A percentile compares a stretch with the other conserved stretches of the same genome.
Conservation (phyloP, 768 basidiomycete genomes). For the Lyophyllum semitale region DNA sequence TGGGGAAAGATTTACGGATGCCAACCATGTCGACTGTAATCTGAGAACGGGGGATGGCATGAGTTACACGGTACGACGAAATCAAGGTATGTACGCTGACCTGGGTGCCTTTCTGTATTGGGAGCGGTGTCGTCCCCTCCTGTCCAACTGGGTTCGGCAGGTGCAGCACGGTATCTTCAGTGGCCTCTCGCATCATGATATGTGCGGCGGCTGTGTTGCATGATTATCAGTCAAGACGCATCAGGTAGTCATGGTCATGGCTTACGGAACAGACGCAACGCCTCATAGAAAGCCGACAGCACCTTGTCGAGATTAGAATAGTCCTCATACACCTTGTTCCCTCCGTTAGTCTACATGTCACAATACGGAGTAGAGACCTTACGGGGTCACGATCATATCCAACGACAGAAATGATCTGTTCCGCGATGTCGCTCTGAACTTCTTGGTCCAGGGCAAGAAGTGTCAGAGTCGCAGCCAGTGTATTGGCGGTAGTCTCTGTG, state of each 20-base stretch:
- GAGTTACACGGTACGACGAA: not conserved
- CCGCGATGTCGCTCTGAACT: conserved; percentile 41
- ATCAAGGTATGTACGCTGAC: conserved; percentile 18
- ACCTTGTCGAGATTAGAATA: conserved; percentile 44
- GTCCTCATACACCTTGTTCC: conserved; percentile 36
- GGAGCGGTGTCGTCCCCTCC: conserved; percentile 34
- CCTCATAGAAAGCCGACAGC: conserved; percentile 42
- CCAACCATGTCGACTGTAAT: conserved; percentile 51
- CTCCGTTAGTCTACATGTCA: not conserved
- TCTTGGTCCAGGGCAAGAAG: conserved; percentile 42
- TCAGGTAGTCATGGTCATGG: not conserved
- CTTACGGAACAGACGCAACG: conserved; percentile 45
- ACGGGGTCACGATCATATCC: conserved; percentile 35
- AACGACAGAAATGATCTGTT: conserved; percentile 38
- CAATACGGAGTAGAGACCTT: not conserved
- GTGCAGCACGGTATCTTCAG: conserved; percentile 38
- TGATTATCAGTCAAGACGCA: not conserved
- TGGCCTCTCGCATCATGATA: conserved; percentile 39
- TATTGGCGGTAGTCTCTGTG: conserved; percentile 46
- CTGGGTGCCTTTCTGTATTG: conserved; percentile 40
- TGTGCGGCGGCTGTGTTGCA: conserved; percentile 33
- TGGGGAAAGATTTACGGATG: conserved; percentile 37
- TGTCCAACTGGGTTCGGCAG: conserved; percentile 38
- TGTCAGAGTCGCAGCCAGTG: conserved; percentile 42
- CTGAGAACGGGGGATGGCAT: conserved; percentile 11